Percentiles rank a stretch among this genome's conserved stretches.
These are phyloP conservation scores for Phoma sp. DNA, from an alignment of 2,329 filamentous ascomycete species.

Conservation along the genomic window DNA sequence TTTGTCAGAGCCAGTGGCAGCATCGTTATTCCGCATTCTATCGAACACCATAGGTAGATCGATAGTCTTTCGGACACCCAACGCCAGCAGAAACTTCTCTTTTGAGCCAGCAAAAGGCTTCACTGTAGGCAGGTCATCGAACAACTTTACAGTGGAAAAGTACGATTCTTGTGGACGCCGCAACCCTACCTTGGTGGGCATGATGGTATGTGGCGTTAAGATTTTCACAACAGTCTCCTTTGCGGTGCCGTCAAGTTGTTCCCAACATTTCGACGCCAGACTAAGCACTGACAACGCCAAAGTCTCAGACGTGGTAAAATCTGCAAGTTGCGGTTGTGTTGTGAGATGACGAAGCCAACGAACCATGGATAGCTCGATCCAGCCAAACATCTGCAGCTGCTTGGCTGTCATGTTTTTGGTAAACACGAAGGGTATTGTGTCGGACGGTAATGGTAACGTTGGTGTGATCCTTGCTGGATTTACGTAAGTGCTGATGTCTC, in stretches of 20 bases:
- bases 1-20: slow-evolving; percentile 57
- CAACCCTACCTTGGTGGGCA: slow-evolving; percentile 94
- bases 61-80: slow-evolving; percentile 94
- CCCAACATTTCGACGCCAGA: slow-evolving; percentile 89
- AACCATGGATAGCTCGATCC: slow-evolving; percentile 83
- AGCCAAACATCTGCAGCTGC: slow-evolving; percentile 82
- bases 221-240: slow-evolving; percentile 71
- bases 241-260: slow-evolving; percentile 71
- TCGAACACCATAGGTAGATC: slow-evolving; percentile 94
- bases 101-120: slow-evolving; percentile 77
- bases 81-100: slow-evolving; percentile 82
- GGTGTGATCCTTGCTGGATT: slow-evolving; percentile 80
- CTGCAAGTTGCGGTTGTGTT: slow-evolving; percentile 64
- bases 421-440: slow-evolving; percentile 84
- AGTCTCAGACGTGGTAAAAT: slow-evolving; percentile 72
- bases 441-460: slow-evolving; percentile 79
- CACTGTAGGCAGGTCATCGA: slow-evolving; percentile 89
- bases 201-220: slow-evolving; percentile 73
- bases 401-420: slow-evolving; percentile 71
- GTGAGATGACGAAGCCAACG: slow-evolving; percentile 83
- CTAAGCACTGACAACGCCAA: slow-evolving; percentile 81
- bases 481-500: slow-evolving; percentile 76
- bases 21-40: slow-evolving; percentile 72
- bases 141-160: slow-evolving; percentile 91
- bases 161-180: slow-evolving; percentile 84